Evolutionary conservation across 805 yeast species (phyloP).

Genomic region (Candida oleophila): DNA sequence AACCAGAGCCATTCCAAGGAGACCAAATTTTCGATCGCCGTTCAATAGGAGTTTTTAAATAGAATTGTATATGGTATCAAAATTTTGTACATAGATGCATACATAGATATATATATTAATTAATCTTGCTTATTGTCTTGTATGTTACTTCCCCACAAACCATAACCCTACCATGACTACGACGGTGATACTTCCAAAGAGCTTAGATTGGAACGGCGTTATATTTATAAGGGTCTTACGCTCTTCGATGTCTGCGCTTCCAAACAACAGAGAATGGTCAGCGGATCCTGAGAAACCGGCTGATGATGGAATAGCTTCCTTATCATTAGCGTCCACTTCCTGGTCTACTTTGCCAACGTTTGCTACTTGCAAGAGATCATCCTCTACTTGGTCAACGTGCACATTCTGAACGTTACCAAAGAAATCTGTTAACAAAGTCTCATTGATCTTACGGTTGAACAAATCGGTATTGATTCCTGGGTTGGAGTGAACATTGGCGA

Average conservation of each 20-base stretch:
- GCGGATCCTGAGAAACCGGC: too few species aligned
- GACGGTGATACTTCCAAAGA: slow-evolving; percentile 16
- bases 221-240: slow-evolving; percentile 8
- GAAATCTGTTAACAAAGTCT: slow-evolving; percentile 85
- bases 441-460: slow-evolving; percentile 60
- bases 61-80: background rate
- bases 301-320: slow-evolving; percentile 1
- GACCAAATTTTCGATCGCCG: background rate
- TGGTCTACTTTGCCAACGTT: slow-evolving; percentile 26
- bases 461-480: slow-evolving; percentile 91
- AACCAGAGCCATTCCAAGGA: background rate
- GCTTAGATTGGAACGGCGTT: slow-evolving; percentile 11
- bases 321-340: background rate
- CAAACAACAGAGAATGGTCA: background rate
- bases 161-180: slow-evolving; percentile 20
- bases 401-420: slow-evolving; percentile 90
- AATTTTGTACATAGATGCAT: background rate
- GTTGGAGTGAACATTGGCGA: slow-evolving; percentile 82
- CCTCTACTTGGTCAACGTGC: slow-evolving; percentile 57
- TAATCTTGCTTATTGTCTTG: background rate
- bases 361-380: slow-evolving; percentile 41
- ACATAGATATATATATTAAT: background rate
- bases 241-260: slow-evolving; percentile 5
- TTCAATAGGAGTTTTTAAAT: background rate
- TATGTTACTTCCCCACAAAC: slow-evolving; percentile 12